A percentile compares a stretch with the other conserved stretches of the same genome.
Conservation (phyloP, 805 yeast genomes). For the Wickerhamomyces pijperi region DNA sequence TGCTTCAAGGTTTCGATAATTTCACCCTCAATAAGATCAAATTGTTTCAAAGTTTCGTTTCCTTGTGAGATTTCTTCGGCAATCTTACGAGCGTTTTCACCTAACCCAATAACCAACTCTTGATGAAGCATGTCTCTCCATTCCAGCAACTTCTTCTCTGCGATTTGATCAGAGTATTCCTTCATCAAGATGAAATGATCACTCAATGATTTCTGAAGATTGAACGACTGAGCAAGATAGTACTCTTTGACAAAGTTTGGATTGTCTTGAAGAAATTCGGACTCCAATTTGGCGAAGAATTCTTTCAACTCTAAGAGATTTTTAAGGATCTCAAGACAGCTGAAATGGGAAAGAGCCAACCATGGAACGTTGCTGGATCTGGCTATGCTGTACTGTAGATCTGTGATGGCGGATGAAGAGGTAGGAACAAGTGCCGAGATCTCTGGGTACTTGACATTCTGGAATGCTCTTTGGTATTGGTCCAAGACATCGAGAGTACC, state of each 20-base stretch:
- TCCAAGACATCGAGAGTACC: slow-evolving; percentile 17
- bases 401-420: background rate
- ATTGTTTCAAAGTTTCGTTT: background rate
- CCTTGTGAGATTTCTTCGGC: slow-evolving; percentile 5
- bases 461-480: slow-evolving; percentile 11
- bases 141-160: slow-evolving; percentile 16
- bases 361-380: slow-evolving; percentile 15
- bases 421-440: too few species aligned
- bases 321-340: slow-evolving; percentile 18
- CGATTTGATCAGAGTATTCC: slow-evolving; percentile 16
- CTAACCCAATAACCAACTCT: slow-evolving; percentile 13
- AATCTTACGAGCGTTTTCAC: slow-evolving; percentile 5
- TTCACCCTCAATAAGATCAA: slow-evolving; percentile 2
- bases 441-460: slow-evolving; percentile 2
- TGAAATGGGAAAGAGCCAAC: slow-evolving; percentile 17
- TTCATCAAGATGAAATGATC: slow-evolving; percentile 17
- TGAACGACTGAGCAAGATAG: slow-evolving; percentile 10
- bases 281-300: slow-evolving; percentile 14
- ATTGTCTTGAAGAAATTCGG: slow-evolving; percentile 17
- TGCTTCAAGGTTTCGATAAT: background rate
- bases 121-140: slow-evolving; percentile 18
- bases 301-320: slow-evolving; percentile 15
- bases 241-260: slow-evolving; percentile 17
- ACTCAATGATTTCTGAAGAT: slow-evolving; percentile 15
- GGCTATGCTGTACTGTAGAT: slow-evolving; percentile 14